Conservation (phyloP, 768 basidiomycete species). For the Boletus vinaceobasis region DNA sequence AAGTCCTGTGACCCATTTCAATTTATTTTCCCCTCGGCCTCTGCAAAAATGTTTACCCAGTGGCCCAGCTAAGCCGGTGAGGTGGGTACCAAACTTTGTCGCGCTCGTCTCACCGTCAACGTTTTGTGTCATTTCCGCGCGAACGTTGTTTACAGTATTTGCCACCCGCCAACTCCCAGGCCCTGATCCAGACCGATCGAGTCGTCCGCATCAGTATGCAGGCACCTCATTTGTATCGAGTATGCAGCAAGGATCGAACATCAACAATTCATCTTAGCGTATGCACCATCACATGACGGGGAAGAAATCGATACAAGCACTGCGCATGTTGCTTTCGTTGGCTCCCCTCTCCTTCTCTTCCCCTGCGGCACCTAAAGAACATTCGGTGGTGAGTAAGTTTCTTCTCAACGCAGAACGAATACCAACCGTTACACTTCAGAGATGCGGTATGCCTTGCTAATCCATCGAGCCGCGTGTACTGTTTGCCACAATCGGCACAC, state of each 20-base stretch:
- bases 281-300: background rate
- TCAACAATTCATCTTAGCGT: background rate
- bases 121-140: background rate
- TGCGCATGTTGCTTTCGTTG: too few relatives aligned
- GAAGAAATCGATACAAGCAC: background rate
- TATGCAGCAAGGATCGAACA: background rate
- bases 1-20: background rate
- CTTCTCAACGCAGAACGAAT: background rate
- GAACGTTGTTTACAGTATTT: background rate
- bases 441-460: slow-evolving; percentile 1
- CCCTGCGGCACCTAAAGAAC: background rate
- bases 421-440: slow-evolving; percentile 1
- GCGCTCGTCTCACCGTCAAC: background rate
- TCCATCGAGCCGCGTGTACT: slow-evolving; percentile 3
- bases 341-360: too few relatives aligned
- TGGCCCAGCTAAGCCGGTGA: background rate
- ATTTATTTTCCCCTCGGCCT: background rate
- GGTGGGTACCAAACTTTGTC: background rate
- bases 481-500: slow-evolving; percentile 3
- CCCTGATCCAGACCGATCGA: background rate
- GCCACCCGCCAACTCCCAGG: background rate
- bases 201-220: background rate
- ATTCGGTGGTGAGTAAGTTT: background rate
- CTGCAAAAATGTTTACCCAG: background rate
- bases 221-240: background rate